phyloP scores from a whole-genome alignment of 1,139 yeast species.

The Kodamaea sp. region DNA sequence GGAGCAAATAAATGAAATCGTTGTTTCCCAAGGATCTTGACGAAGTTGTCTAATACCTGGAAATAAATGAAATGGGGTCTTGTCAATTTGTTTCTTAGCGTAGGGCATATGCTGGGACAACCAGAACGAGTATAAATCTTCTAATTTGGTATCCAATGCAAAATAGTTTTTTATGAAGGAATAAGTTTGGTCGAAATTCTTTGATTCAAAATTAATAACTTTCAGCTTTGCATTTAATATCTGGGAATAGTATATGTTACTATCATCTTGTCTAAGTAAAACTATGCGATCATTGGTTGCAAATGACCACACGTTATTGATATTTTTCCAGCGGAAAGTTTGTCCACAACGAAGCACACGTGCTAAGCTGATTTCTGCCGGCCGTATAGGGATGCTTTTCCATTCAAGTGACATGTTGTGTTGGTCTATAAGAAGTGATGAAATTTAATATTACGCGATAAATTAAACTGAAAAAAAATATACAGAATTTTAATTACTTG shows the following conservation, averaged over 20 bases:
- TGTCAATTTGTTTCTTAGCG: conserved; percentile 27
- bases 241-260: conserved; percentile 29
- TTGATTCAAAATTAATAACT: background rate
- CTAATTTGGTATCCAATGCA: conserved; percentile 54
- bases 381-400: conserved; percentile 15
- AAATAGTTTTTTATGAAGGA: conserved; percentile 64
- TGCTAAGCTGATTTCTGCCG: conserved; percentile 55
- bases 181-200: conserved; percentile 20
- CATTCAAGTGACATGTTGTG: conserved; percentile 9
- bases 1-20: conserved; percentile 86
- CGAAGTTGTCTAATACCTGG: conserved; percentile 78
- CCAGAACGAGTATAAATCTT: conserved; percentile 62
- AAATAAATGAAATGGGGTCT: conserved; percentile 40
- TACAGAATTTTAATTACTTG: background rate
- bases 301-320: conserved; percentile 60
- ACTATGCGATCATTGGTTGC: conserved; percentile 47
- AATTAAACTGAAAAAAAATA: background rate
- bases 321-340: conserved; percentile 68
- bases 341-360: conserved; percentile 87
- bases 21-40: conserved; percentile 97
- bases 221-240: conserved; percentile 13
- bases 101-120: conserved; percentile 43
- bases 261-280: conserved; percentile 48
- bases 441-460: conserved; percentile 7
- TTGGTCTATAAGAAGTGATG: conserved; percentile 2